Evolutionary conservation across 768 basidiomycete genomes (phyloP).

Genomic region (Lepiota brunneoincarnata): DNA sequence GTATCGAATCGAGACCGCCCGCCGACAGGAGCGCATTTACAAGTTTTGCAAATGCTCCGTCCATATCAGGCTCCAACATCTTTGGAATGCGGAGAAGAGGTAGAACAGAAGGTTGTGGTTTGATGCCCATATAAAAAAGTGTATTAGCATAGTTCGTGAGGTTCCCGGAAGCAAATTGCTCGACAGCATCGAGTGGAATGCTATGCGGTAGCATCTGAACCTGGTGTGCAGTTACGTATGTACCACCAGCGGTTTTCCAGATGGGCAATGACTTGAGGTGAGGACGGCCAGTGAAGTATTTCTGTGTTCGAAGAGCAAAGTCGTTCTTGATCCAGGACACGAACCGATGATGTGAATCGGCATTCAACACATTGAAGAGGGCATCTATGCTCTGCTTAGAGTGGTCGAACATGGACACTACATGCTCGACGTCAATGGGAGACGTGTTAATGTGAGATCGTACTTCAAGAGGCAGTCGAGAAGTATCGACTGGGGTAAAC

Average conservation of each 20-base stretch:
- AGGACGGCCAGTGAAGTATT: background rate
- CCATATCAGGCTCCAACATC: slow-evolving; percentile 17
- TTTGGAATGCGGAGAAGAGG: background rate
- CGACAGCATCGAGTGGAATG: slow-evolving; percentile 1
- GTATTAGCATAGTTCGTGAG: background rate
- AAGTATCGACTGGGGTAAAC: slow-evolving; percentile 14
- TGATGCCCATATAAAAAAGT: background rate
- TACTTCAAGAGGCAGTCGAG: slow-evolving; percentile 14
- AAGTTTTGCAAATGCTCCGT: slow-evolving; percentile 5
- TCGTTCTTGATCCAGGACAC: background rate
- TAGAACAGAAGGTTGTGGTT: background rate
- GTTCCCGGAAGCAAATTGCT: background rate
- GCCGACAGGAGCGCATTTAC: background rate
- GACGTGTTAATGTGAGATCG: background rate
- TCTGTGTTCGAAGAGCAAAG: background rate
- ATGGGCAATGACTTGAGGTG: background rate
- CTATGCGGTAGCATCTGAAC: slow-evolving; percentile 4
- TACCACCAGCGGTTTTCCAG: background rate
- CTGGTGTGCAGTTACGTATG: slow-evolving; percentile 1
- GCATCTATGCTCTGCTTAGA: background rate
- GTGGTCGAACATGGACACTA: background rate
- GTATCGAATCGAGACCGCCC: slow-evolving; percentile 10
- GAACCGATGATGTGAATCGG: background rate
- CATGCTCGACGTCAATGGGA: background rate
- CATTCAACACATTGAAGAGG: background rate